phyloP scores from a whole-genome alignment of 2,329 filamentous ascomycete species.

The Ascosphaera aggregata region DNA sequence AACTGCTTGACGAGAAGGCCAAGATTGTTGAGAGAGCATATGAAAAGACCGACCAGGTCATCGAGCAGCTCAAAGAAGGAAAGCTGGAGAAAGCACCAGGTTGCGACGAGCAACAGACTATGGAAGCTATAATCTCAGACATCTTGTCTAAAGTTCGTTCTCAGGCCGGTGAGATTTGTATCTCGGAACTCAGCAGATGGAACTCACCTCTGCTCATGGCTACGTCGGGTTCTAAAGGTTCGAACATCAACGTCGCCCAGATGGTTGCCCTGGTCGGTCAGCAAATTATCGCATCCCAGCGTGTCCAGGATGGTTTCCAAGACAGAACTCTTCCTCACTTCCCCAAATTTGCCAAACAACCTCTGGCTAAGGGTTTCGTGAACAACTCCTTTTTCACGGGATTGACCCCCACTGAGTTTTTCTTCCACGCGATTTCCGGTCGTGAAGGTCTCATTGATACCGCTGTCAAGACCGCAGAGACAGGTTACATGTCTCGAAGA shows the following conservation, averaged over 20 bases:
- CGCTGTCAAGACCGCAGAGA: constrained; percentile 97
- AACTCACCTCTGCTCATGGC: constrained; percentile 94
- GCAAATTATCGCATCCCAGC: constrained; percentile 94
- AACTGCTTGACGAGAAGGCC: no score
- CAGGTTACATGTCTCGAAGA: constrained; percentile 95
- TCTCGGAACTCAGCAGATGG: constrained; percentile 67
- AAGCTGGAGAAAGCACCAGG: constrained; percentile 78
- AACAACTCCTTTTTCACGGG: constrained; percentile 97
- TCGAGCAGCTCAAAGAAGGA: constrained; percentile 59
- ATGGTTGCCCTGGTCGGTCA: constrained; percentile 98
- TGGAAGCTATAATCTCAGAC: constrained; percentile 91
- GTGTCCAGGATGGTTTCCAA: constrained; percentile 98
- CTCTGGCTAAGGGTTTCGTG: constrained; percentile 89
- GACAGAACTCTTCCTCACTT: constrained; percentile 94
- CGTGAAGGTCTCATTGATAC: constrained; percentile 99
- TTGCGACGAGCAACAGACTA: constrained; percentile 97
- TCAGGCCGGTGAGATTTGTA: constrained; percentile 81
- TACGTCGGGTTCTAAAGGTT: constrained; percentile 90
- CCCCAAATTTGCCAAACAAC: constrained; percentile 97
- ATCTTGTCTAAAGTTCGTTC: constrained; percentile 91
- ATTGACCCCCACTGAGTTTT: constrained; percentile 87
- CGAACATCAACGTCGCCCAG: constrained; percentile 97
- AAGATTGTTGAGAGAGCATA: no score
- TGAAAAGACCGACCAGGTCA: constrained; percentile 51
- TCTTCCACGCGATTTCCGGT: constrained; percentile 99